These are phyloP conservation scores for Psilocybe azurescens DNA, from an alignment of 768 basidiomycete species.

Conservation along the genomic window DNA sequence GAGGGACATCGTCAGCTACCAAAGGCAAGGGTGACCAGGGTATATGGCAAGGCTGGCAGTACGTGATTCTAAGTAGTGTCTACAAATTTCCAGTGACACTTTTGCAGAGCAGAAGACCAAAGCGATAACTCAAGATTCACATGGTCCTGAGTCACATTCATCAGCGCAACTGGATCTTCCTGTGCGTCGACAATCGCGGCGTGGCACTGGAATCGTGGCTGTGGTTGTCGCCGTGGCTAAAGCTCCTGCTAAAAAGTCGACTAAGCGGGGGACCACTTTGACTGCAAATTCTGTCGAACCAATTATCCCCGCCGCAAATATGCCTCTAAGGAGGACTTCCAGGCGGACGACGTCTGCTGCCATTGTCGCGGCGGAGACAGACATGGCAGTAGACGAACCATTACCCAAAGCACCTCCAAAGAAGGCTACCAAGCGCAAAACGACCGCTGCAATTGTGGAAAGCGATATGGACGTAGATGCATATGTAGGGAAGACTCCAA, in stretches of 20 bases:
- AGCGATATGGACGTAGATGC: not conserved
- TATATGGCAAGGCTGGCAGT: not conserved
- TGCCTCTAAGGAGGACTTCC: not conserved
- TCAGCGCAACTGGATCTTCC: not conserved
- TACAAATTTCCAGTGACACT: not conserved
- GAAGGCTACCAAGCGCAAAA: not conserved
- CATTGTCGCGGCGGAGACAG: not conserved
- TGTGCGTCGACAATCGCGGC: not conserved
- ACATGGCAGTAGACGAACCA: not conserved
- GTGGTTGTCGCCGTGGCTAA: not conserved
- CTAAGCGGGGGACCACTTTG: not conserved
- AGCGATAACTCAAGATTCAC: not conserved
- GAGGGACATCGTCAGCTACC: not conserved
- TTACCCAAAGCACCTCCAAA: not conserved
- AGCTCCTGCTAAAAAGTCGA: not conserved
- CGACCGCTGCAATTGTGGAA: not conserved
- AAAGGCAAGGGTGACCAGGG: not conserved
- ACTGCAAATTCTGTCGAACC: not conserved
- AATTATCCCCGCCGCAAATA: not conserved
- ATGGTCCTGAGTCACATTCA: too few species aligned
- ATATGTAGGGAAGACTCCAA: not conserved
- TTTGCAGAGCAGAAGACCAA: too few species aligned
- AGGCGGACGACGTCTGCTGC: not conserved
- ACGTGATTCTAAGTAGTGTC: not conserved
- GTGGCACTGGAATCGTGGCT: not conserved